Base-by-base conservation (phyloP, 352 stramenopile species). In the Globisporangium spinosum region DNA sequence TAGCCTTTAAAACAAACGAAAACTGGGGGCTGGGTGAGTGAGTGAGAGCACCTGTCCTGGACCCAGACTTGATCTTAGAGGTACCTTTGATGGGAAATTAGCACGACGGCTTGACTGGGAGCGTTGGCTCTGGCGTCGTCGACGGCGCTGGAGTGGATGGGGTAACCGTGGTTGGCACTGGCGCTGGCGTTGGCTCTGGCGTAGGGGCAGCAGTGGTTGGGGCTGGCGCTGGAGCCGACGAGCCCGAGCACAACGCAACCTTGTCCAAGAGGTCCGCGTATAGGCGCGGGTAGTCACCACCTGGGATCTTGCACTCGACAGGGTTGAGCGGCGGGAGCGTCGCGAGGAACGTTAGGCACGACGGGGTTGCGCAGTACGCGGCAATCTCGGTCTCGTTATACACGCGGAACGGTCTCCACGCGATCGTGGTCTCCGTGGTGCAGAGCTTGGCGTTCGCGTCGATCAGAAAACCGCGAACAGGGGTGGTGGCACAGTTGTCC, bases 331-430 rank as follows among this genome's bases (percentile, higher is more conserved):
- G 35, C 7, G 58, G n/a, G 1, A 64, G 58, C 23, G 58, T 64
- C 15, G 58, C 58, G 22, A 64, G 58, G 38, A 64, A 64, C 12
- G 35, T 54, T 10, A 49, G 23, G 35, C 58, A 64, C 58, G 58
- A 32, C 6, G n/a, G 3, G 13, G 34, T 64, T 5, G 12, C 15
- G 35, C 58, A 64, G 34, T n/a, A 64, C 34, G 58, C 58, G 7
- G 58, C 22, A 38, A 64, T 64, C 58, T 64, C 58, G 22, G 58
- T 34, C 34, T 51, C 58, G 34, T 49, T 53, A 38, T 64, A 64
- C 22, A 23, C 35, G 8, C 58, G 58, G 58, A 64, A 64, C 10
- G 58, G 58, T 6, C 13, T 35, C 58, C 58, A 64, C 0, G 45
- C 38, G 38, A 55, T 54, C 34, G 17, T 25, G 5, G 58, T 64